Percentiles rank a stretch among this genome's conserved stretches.
phyloP scores from a whole-genome alignment of 345 rosid species.

The Eutrema yunnanense region DNA sequence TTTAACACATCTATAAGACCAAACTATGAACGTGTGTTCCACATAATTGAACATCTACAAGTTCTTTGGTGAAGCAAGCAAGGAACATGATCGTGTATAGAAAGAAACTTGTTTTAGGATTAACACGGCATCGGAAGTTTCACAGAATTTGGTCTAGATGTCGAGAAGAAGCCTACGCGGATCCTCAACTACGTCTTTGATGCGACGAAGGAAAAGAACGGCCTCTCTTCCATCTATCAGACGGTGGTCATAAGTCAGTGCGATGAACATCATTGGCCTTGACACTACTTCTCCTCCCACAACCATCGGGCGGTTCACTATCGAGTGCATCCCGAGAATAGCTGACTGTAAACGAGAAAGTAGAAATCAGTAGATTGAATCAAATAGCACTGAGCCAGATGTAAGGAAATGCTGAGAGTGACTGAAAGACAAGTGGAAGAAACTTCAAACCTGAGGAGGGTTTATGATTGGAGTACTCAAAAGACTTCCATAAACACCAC shows the following conservation, averaged over 20 bases:
- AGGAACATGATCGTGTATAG: not conserved
- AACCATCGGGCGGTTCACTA: conserved; percentile 76
- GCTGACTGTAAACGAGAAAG: conserved; percentile 48
- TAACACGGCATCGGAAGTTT: not conserved
- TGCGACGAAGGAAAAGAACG: conserved; percentile 73
- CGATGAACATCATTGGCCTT: conserved; percentile 87
- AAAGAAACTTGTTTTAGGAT: not conserved
- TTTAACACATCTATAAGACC: conserved; percentile 8
- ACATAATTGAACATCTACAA: not conserved
- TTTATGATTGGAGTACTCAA: conserved; percentile 93
- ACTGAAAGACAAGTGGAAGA: not conserved
- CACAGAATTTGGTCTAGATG: conserved; percentile 21
- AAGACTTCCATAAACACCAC: conserved; percentile 80
- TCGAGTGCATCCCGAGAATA: conserved; percentile 81
- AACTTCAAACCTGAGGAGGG: conserved; percentile 74
- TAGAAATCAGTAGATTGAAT: not conserved
- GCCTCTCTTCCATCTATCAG: conserved; percentile 93
- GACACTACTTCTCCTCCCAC: conserved; percentile 54
- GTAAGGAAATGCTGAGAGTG: not conserved
- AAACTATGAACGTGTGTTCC: not conserved
- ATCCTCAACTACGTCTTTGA: conserved; percentile 82
- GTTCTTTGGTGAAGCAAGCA: not conserved
- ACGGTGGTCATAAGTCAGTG: conserved; percentile 74
- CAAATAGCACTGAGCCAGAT: not conserved
- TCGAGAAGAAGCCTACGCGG: conserved; percentile 72